Conservation (phyloP, 805 yeast genomes). For the Saccharomycopsis olivae region DNA sequence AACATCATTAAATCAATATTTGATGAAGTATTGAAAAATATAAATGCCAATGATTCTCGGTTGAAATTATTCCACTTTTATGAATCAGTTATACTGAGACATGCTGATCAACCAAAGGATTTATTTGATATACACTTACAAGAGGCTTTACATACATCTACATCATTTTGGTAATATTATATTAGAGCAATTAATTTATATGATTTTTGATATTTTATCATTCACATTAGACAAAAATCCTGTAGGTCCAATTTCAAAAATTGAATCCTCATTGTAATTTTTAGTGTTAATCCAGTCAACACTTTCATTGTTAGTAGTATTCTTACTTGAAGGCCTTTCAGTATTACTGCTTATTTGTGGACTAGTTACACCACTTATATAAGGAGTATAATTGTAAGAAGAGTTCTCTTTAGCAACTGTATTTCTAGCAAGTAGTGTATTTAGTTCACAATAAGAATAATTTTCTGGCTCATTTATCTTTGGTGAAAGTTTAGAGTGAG, state of each 20-base stretch:
- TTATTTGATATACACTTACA: not conserved
- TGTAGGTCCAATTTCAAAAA: slow-evolving; percentile 17
- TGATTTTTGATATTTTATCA: slow-evolving; percentile 17
- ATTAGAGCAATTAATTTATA: slow-evolving; percentile 1
- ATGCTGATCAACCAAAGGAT: not conserved
- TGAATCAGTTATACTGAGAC: not conserved
- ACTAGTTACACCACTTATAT: not conserved
- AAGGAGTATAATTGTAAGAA: slow-evolving; percentile 1
- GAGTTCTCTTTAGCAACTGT: slow-evolving; percentile 3
- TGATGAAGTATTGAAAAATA: not conserved
- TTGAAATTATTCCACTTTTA: not conserved
- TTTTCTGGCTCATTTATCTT: not conserved
- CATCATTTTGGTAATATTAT: too few relatives aligned
- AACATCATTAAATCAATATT: not conserved
- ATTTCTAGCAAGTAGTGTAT: slow-evolving; percentile 5
- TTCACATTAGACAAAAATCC: slow-evolving; percentile 17
- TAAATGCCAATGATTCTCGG: not conserved
- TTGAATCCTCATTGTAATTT: slow-evolving; percentile 17
- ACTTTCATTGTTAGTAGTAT: not conserved
- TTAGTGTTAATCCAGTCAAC: slow-evolving; percentile 18
- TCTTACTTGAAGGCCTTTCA: too few relatives aligned
- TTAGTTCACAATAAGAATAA: slow-evolving; percentile 1
- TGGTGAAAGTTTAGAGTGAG: slow-evolving; percentile 4
- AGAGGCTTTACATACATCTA: not conserved
- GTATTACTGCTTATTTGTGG: not conserved